phyloP scores from a whole-genome alignment of 208 protist genomes.

The Acanthamoeba castellanii region DNA sequence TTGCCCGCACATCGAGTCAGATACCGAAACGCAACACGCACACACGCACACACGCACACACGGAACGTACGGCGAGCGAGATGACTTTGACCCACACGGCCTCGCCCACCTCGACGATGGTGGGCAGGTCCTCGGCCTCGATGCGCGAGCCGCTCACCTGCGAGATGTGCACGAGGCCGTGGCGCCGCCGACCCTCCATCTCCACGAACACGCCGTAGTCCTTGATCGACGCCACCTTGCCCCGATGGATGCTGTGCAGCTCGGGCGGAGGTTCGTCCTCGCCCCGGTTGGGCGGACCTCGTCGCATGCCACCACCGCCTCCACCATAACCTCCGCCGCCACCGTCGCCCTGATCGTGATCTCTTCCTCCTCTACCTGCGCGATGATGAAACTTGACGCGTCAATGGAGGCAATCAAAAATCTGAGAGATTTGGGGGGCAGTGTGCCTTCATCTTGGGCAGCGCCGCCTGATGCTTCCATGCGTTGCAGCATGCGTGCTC shows the following conservation, averaged over 20 bases:
- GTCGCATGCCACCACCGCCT: background rate
- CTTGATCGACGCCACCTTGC: constrained; percentile 69
- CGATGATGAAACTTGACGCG: background rate
- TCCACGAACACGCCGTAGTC: constrained; percentile 75
- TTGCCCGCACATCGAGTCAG: background rate
- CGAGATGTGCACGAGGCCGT: constrained; percentile 80
- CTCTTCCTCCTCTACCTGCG: background rate
- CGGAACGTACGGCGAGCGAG: constrained; percentile 45
- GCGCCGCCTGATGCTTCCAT: background rate
- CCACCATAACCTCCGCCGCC: background rate
- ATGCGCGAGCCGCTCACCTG: constrained; percentile 73
- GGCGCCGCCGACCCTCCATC: constrained; percentile 50
- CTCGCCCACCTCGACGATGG: constrained; percentile 74
- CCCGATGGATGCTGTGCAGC: constrained; percentile 54
- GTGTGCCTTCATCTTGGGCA: background rate
- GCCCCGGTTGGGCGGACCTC: background rate
- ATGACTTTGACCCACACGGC: constrained; percentile 77
- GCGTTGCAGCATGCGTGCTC: constrained; percentile 66
- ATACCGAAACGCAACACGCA: background rate
- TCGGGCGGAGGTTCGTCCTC: constrained; percentile 66
- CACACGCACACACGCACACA: background rate
- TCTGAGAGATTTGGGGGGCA: background rate
- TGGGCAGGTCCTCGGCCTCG: constrained; percentile 74
- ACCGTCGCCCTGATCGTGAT: background rate
- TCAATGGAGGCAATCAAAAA: background rate